Evolutionary conservation across 2,329 filamentous ascomycete genomes (phyloP).

Genomic region (Fonsecaea erecta): DNA sequence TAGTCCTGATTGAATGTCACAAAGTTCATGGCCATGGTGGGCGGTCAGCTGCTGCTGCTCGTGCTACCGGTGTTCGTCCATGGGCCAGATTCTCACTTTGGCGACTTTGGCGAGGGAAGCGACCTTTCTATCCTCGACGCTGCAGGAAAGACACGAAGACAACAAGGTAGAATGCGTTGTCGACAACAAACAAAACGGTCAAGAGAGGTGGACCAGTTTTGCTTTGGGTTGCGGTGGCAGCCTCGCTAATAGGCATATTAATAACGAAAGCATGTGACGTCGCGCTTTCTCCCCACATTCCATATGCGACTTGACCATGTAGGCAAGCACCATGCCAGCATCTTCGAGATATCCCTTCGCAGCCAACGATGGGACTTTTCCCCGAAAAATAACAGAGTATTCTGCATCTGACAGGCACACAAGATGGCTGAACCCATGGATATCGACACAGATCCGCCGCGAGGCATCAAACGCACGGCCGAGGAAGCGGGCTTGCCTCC

Average conservation of each 20-base stretch:
- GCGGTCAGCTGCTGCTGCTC: constrained; percentile 19
- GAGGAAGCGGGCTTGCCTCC: constrained; percentile 47
- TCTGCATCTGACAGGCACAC: neutral
- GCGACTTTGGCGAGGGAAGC: neutral
- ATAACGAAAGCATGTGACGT: neutral
- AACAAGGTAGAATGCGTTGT: neutral
- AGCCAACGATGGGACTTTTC: neutral
- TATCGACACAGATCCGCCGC: constrained; percentile 44
- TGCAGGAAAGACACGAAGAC: neutral
- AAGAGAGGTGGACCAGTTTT: neutral
- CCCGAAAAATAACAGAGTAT: neutral
- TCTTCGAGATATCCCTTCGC: neutral
- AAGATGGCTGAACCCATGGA: constrained; percentile 48
- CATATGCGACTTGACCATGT: neutral
- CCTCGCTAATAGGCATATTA: neutral
- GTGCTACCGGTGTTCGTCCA: constrained; percentile 25
- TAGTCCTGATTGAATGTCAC: constrained; percentile 99
- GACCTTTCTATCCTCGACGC: neutral
- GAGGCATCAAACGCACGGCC: constrained; percentile 57
- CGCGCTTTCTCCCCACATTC: neutral
- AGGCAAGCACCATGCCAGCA: neutral
- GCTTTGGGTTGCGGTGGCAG: neutral
- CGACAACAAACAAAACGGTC: constrained; percentile 6
- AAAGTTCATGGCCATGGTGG: constrained; percentile 84
- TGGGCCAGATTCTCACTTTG: constrained; percentile 9